phyloP scores from a whole-genome alignment of 805 yeast genomes.

The Cyberlindnera sargentensis region DNA sequence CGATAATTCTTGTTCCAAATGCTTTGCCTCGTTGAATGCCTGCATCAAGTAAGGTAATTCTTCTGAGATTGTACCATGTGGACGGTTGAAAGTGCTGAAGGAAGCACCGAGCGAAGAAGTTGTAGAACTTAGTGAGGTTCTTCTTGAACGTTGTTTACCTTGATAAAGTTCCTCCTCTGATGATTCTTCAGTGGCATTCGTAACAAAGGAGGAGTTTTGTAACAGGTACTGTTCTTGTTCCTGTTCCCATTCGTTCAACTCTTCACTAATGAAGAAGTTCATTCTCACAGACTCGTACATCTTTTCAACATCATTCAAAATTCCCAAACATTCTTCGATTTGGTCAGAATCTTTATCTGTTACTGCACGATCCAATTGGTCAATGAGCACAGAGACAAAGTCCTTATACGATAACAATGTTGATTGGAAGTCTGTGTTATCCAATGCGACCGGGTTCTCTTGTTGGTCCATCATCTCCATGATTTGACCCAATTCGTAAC shows the following conservation, averaged over 20 bases:
- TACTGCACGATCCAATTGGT: conserved; percentile 51
- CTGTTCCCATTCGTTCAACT: conserved; percentile 19
- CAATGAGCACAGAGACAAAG: conserved; percentile 51
- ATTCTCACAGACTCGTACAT: conserved; percentile 57
- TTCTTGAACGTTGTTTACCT: conserved; percentile 8
- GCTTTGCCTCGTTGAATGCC: conserved; percentile 59
- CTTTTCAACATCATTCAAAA: conserved; percentile 62
- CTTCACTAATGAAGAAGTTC: conserved; percentile 28
- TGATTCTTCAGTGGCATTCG: background rate
- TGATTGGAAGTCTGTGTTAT: conserved; percentile 30
- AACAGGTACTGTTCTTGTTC: conserved; percentile 10
- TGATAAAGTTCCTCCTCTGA: no score
- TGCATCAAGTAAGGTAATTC: conserved; percentile 60
- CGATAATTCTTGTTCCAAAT: conserved; percentile 44
- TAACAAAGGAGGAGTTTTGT: background rate
- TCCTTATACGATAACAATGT: conserved; percentile 45
- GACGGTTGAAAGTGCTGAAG: conserved; percentile 21
- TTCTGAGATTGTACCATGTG: conserved; percentile 47
- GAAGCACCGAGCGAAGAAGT: conserved; percentile 29
- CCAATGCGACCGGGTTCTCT: conserved; percentile 16
- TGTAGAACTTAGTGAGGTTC: conserved; percentile 18
- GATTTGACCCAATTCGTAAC: conserved; percentile 47
- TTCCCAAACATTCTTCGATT: conserved; percentile 60
- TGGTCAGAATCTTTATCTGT: conserved; percentile 46
- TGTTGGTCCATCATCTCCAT: conserved; percentile 22